Evolutionary conservation across 106 monocot genomes (phyloP).

Genomic region (Vanilla planifolia): DNA sequence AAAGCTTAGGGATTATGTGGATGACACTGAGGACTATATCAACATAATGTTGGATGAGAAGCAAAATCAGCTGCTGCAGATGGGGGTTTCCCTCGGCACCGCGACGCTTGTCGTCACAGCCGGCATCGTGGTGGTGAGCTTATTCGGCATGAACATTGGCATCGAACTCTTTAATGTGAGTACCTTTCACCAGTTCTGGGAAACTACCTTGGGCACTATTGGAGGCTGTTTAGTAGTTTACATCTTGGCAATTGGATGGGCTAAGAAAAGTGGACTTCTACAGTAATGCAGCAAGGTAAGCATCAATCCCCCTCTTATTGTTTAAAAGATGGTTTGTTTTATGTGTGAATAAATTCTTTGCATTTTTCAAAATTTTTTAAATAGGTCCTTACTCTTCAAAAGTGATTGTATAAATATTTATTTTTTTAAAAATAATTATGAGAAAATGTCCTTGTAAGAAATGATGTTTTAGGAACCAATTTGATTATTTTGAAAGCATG

Average conservation of each 20-base stretch:
- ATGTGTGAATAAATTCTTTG: too few species aligned
- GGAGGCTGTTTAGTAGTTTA: constrained; percentile 21
- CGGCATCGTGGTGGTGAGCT: constrained; percentile 15
- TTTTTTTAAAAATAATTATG: too few species aligned
- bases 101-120: constrained; percentile 18
- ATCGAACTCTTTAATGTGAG: constrained; percentile 9
- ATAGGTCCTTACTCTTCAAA: too few species aligned
- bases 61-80: constrained; percentile 28
- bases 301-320: too few species aligned
- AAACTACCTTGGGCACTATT: constrained; percentile 16
- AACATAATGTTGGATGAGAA: constrained; percentile 32
- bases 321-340: too few species aligned
- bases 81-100: constrained; percentile 24
- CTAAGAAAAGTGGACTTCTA: constrained; percentile 23
- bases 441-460: too few species aligned
- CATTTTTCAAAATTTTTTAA: too few species aligned
- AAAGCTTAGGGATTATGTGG: constrained; percentile 28
- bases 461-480: too few species aligned
- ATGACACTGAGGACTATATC: constrained; percentile 33
- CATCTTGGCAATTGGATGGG: constrained; percentile 26
- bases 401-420: too few species aligned
- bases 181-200: constrained; percentile 18
- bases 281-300: too few species aligned
- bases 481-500: too few species aligned
- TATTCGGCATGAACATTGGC: constrained; percentile 25